phyloP scores from a whole-genome alignment of 2,329 filamentous ascomycete genomes.

The Whalleya microplaca region DNA sequence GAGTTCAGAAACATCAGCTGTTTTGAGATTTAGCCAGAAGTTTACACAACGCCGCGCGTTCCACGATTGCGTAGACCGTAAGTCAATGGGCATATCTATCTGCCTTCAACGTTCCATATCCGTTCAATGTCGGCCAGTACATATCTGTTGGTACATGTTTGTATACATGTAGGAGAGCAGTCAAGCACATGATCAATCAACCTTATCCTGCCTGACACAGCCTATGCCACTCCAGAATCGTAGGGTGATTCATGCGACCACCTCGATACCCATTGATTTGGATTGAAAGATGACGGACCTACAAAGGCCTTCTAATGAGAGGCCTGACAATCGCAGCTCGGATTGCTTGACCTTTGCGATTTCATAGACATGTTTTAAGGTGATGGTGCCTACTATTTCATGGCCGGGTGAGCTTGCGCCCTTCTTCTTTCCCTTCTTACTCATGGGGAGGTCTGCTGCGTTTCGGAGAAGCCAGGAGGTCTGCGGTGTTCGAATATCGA shows the following conservation, averaged over 20 bases:
- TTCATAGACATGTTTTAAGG: slow-evolving; percentile 94
- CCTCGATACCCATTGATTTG: slow-evolving; percentile 73
- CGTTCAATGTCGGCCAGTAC: neutral
- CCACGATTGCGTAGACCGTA: neutral
- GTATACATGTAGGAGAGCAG: slow-evolving; percentile 9
- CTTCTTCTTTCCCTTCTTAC: slow-evolving; percentile 76
- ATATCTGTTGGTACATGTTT: slow-evolving; percentile 20
- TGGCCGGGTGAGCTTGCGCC: slow-evolving; percentile 76
- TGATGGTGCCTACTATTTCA: slow-evolving; percentile 82
- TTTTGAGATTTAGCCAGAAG: slow-evolving; percentile 2
- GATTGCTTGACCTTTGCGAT: slow-evolving; percentile 95
- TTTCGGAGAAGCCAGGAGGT: slow-evolving; percentile 88
- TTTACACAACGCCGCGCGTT: slow-evolving; percentile 7
- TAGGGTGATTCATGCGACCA: slow-evolving; percentile 58
- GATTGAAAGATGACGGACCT: slow-evolving; percentile 75
- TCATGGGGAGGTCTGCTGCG: slow-evolving; percentile 73
- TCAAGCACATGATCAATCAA: slow-evolving; percentile 5
- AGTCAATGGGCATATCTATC: neutral
- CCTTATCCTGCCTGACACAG: slow-evolving; percentile 9
- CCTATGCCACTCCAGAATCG: neutral
- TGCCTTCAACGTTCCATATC: neutral
- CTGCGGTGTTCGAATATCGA: slow-evolving; percentile 92
- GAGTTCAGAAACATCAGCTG: slow-evolving; percentile 1
- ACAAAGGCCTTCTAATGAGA: slow-evolving; percentile 72
- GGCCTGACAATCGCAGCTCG: slow-evolving; percentile 73